These are phyloP conservation scores for Aplosporella prunicola DNA, from an alignment of 2,329 filamentous ascomycete species.

Conservation along the genomic window DNA sequence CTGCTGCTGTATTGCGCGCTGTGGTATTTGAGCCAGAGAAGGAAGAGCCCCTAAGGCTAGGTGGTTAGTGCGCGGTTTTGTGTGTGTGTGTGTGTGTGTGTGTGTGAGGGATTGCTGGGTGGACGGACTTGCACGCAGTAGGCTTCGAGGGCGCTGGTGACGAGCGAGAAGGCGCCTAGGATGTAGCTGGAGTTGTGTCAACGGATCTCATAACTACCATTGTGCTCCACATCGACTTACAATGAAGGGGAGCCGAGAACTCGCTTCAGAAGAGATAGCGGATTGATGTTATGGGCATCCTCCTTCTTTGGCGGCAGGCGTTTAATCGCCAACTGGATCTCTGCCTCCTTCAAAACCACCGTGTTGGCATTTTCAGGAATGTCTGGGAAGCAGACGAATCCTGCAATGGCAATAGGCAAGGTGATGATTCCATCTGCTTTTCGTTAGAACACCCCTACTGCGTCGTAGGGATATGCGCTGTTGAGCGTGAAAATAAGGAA, in stretches of 20 bases:
- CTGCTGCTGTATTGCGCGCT: slow-evolving; percentile 33
- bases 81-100: too few species aligned
- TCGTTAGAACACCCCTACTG: slow-evolving; percentile 8
- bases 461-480: background rate
- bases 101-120: too few species aligned
- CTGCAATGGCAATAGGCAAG: slow-evolving; percentile 22
- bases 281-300: slow-evolving; percentile 19
- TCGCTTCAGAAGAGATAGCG: slow-evolving; percentile 18
- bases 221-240: too few species aligned
- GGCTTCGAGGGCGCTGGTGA: slow-evolving; percentile 28
- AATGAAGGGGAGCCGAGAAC: slow-evolving; percentile 12
- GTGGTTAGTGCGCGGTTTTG: too few species aligned
- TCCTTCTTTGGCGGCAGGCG: slow-evolving; percentile 19
- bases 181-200: slow-evolving; percentile 29
- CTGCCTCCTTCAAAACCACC: slow-evolving; percentile 19
- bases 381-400: slow-evolving; percentile 21
- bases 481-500: too few species aligned
- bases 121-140: slow-evolving; percentile 14
- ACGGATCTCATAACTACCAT: too few species aligned
- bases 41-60: slow-evolving; percentile 21
- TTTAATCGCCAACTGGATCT: slow-evolving; percentile 19
- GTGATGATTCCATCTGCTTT: slow-evolving; percentile 21
- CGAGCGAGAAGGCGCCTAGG: slow-evolving; percentile 30
- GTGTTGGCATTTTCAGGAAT: slow-evolving; percentile 19
- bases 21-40: slow-evolving; percentile 24